Percentiles rank a stretch among this genome's conserved stretches.
Conservation (phyloP, 179 eudicot genomes). For the Patellifolia procumbens region DNA sequence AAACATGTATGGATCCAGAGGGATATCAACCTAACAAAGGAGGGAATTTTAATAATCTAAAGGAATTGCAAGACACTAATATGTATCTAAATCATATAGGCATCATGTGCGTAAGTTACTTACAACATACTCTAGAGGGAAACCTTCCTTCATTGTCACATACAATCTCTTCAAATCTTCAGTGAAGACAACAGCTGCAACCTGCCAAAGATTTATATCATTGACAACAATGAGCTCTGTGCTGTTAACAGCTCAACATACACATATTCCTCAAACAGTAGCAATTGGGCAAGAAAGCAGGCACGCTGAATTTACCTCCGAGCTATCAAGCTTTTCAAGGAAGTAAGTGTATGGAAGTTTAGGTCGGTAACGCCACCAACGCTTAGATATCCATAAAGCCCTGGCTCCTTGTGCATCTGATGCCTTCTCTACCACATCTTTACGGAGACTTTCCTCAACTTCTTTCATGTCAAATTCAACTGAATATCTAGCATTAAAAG, state of each 20-base stretch:
- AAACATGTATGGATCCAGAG: conserved; percentile 91
- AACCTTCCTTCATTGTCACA: conserved; percentile 95
- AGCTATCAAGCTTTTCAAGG: conserved; percentile 80
- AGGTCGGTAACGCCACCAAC: conserved; percentile 99
- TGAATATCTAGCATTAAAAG: conserved; percentile 64
- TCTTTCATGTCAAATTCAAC: conserved; percentile 95
- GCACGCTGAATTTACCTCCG: conserved; percentile 58
- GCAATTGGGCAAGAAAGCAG: conserved; percentile 10
- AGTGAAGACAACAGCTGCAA: conserved; percentile 90
- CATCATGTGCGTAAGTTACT: conserved; percentile 29
- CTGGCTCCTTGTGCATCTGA: conserved; percentile 56
- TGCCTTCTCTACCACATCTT: conserved; percentile 73
- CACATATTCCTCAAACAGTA: conserved; percentile 3
- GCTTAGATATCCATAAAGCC: conserved; percentile 91
- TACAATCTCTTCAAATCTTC: conserved; percentile 84
- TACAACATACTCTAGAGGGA: conserved; percentile 86
- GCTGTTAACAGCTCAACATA: not conserved
- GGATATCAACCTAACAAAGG: conserved; percentile 77
- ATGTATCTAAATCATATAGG: conserved; percentile 18
- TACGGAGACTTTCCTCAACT: conserved; percentile 85
- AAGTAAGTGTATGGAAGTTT: conserved; percentile 93
- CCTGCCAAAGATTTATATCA: conserved; percentile 47
- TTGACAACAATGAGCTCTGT: not conserved
- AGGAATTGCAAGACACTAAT: conserved; percentile 21
- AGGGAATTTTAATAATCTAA: conserved; percentile 2